Base-by-base conservation (phyloP, 2,329 filamentous ascomycete genomes). In the Paraphaeosphaeria minitans region DNA sequence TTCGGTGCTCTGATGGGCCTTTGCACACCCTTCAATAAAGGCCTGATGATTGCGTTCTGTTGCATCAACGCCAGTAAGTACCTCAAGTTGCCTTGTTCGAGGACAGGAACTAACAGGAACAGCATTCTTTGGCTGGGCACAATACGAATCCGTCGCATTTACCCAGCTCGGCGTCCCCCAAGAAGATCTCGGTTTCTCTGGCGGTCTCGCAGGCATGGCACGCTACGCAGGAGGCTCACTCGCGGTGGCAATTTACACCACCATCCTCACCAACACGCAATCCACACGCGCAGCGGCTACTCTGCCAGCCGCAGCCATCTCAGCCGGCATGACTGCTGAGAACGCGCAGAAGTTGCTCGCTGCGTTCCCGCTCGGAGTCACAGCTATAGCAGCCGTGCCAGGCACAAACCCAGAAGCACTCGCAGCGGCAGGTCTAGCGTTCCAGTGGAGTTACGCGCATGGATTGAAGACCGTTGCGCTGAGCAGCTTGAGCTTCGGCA, bases 1-100 rank as follows among this genome's bases (percentile, higher is more conserved):
- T 83, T 82, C 55, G 81, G 81, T 1, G 78, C 76, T 0, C 62
- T 83, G 19, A 65, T 83, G 53, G 81, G 77, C 0, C 64, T 82
- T 3, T 78, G 73, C 0, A 82, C 75, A 0, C 81, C 82, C 0
- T 68, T 75, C 41, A 78, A 80, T 43, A 79, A 81, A 65, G 78
- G 77, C 2, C 71, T 79, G 53, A 80, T 81, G 70, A 80, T 82
- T 54, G 81, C 79, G 0, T 82, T 83, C 53, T 72, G 79, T 21
- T 82, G 82, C 64, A 72, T 83, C 16, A 67, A 64, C 43, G 64
- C 62, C 66, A 79, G 59, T 60, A 60, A 46, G 59, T 57, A 27
- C 37, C 27, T 33, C 22, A 6, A 42, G 13, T 12, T 14, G 33
- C 48, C 24, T 22, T 31, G 24, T 43, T 31, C 24, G 24, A 21